Evolutionary conservation across 2,329 filamentous ascomycete genomes (phyloP), one percentile per base, ranked within the genome.

Genomic region (Coniochaeta hoffmannii): DNA sequence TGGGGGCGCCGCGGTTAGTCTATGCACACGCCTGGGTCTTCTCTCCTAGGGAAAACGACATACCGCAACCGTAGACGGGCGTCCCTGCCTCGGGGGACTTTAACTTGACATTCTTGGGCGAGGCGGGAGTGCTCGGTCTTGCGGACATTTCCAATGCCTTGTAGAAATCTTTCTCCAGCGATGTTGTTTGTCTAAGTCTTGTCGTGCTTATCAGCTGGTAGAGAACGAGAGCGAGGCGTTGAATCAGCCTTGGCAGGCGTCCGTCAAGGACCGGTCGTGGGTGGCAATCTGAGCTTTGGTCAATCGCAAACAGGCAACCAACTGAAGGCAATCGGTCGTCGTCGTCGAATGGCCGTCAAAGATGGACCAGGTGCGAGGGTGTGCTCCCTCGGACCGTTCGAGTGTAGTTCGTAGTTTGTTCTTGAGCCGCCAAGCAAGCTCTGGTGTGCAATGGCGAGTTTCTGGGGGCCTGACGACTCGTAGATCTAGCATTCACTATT

Each of bases 11-110:
- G 35, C 53, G 46, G 63, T 73, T 60, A 74, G 71, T 28, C 6
- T 19, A 28, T 19, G n/a, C 26, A 28, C 41, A 28, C 2, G 26
- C 15, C 6, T 17, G 10, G 34, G 10, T 28, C 22, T 46, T 46
- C 9, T 12, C 8, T 26, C n/a, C n/a, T n/a, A n/a, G n/a, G n/a
- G 22, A 60, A 2, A 28, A 15, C 32, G 55, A 68, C 82, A 65
- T 73, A 86, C 83, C 82, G 69, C 83, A 87, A 57, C 83, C 83
- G 63, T 81, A 87, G 63, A 84, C 71, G 46, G 84, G 83, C 54
- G 76, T 76, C 17, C 83, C 83, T 14, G 80, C 76, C 12, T 76
- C 73, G 4, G 82, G 79, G 10, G 76, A 74, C 65, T 85, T 86
- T 68, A 86, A 73, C 69, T 81, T 82, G 62, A 76, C 74, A 66